A percentile compares a stretch with the other conserved stretches of the same genome.
Conservation (phyloP, 768 basidiomycete species). For the Pisolithus sp. region DNA sequence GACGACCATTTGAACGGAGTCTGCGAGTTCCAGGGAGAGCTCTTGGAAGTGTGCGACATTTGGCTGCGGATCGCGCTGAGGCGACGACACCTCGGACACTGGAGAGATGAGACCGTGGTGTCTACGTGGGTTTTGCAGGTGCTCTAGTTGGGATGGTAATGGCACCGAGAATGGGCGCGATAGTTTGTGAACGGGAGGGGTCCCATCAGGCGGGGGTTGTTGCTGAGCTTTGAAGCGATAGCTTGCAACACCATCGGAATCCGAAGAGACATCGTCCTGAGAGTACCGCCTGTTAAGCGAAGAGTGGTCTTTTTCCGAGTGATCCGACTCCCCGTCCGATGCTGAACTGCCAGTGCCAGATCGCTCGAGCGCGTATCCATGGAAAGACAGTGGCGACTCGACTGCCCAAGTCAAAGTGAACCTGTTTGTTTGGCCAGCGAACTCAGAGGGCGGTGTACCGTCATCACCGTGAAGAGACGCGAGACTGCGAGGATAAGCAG, state of each 20-base stretch:
- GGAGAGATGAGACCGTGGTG: conserved; percentile 7
- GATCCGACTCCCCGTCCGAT: conserved; percentile 46
- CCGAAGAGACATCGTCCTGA: conserved; percentile 27
- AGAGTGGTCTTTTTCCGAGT: conserved; percentile 38
- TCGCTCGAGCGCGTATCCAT: conserved; percentile 30
- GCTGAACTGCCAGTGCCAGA: conserved; percentile 36
- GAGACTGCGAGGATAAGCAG: conserved; percentile 49
- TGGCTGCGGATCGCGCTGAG: conserved; percentile 13
- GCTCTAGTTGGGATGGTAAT: conserved; percentile 69
- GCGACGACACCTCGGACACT: conserved; percentile 11
- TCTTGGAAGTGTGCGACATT: conserved; percentile 45
- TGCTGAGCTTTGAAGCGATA: conserved; percentile 21
- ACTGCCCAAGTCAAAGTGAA: conserved; percentile 57
- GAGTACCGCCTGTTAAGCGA: conserved; percentile 26
- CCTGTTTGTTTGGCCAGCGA: conserved; percentile 40
- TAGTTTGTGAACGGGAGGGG: conserved; percentile 43
- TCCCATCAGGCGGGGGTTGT: conserved; percentile 18
- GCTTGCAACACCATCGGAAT: conserved; percentile 20
- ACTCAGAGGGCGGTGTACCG: conserved; percentile 40
- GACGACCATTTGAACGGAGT: conserved; percentile 83
- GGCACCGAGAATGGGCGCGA: conserved; percentile 77
- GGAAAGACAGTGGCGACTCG: conserved; percentile 36
- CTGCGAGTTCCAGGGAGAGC: conserved; percentile 82
- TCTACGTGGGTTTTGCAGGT: conserved; percentile 65
- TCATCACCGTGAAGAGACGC: conserved; percentile 31